Percentiles rank a stretch among this genome's conserved stretches.
Conservation (phyloP, 345 rosid species). For the Citrus australasica region DNA sequence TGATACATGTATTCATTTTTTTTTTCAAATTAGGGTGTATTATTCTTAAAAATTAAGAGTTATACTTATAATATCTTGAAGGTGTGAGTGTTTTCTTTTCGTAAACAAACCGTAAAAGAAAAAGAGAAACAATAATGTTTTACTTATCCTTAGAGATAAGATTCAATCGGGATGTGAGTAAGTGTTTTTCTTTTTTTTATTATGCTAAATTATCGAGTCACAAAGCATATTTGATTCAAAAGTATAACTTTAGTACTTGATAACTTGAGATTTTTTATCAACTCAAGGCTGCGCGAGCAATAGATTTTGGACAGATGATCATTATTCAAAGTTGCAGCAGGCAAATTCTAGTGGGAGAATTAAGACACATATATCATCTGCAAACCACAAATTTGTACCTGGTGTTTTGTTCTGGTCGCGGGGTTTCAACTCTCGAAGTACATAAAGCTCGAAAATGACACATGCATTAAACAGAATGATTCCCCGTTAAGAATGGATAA, state of each 20-base stretch:
- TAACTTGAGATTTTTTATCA: too few species aligned
- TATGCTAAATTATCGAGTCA: neutral
- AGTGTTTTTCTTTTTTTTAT: neutral
- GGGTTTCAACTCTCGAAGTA: slow-evolving; percentile 4
- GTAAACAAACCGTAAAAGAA: neutral
- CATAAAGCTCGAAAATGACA: neutral
- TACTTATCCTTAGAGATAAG: neutral
- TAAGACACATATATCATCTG: neutral
- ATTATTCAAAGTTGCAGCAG: slow-evolving; percentile 7
- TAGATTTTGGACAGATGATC: neutral
- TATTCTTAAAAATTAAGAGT: too few species aligned
- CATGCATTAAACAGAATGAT: slow-evolving; percentile 5
- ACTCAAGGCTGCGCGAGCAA: neutral
- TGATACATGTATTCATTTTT: too few species aligned
- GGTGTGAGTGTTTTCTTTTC: too few species aligned
- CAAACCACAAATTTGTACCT: slow-evolving; percentile 20
- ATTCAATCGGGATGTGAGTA: neutral
- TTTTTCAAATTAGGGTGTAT: too few species aligned
- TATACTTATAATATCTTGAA: too few species aligned
- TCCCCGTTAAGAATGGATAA: neutral
- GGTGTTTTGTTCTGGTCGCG: slow-evolving; percentile 12
- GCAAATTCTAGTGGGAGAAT: slow-evolving; percentile 17
- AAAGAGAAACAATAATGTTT: neutral
- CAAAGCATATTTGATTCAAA: neutral
- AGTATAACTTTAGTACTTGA: too few species aligned